These are phyloP conservation scores for Vachellia collinsii DNA, from an alignment of 306 rosid genomes.

Conservation along the genomic window DNA sequence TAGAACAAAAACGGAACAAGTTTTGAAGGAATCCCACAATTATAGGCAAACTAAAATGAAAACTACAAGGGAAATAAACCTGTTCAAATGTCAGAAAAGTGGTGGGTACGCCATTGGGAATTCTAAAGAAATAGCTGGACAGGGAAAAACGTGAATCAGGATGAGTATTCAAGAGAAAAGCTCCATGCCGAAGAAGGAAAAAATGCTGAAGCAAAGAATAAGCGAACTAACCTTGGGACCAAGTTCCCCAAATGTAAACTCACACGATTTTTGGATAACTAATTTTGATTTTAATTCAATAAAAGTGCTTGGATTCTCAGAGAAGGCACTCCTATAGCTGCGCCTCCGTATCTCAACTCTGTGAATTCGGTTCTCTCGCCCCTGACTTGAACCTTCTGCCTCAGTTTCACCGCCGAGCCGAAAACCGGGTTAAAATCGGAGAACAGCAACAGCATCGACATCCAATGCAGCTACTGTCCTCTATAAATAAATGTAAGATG, in stretches of 20 bases:
- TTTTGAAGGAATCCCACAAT: background rate
- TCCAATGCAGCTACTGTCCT: background rate
- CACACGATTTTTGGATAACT: background rate
- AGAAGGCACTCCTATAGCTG: background rate
- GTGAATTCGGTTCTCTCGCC: background rate
- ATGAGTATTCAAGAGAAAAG: conserved; percentile 21
- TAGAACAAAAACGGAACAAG: background rate
- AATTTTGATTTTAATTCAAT: background rate
- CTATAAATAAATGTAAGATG: no score
- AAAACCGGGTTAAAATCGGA: background rate
- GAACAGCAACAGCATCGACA: background rate
- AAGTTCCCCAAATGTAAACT: background rate
- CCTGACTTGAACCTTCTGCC: no score
- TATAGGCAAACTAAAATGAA: background rate
- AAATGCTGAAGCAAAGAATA: conserved; percentile 47
- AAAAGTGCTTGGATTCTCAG: background rate
- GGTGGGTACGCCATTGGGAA: background rate
- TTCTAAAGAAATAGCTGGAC: background rate
- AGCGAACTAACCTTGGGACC: background rate
- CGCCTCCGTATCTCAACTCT: background rate
- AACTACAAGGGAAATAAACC: conserved; percentile 38
- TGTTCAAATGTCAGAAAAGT: conserved; percentile 8
- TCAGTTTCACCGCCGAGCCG: background rate
- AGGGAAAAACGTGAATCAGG: conserved; percentile 22
- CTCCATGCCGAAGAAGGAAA: conserved; percentile 21